Base-by-base conservation (phyloP, 768 basidiomycete genomes). In the Xerocomus spinulosus region DNA sequence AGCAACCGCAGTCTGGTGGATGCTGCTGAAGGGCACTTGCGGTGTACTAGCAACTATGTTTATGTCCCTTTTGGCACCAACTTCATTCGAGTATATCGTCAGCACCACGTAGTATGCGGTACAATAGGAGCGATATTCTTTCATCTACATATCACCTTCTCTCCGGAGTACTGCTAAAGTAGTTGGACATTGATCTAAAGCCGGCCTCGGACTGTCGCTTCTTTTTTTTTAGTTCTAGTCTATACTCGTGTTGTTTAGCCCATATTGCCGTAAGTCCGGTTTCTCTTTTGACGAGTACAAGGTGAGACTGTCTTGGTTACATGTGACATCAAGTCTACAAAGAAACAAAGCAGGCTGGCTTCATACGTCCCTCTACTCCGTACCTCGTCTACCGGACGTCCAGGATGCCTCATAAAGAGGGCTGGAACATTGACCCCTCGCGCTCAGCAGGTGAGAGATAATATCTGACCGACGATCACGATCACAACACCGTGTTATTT, bases 1-100 rank as follows among this genome's bases (percentile, higher is more conserved):
- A 85, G 64, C 83, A 87, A 65, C 83, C 84, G 69, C 75, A 77
- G 60, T 71, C 80, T 5, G 74, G 81, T 46, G 78, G 86, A 36
- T 94, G 92, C 73, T 94, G 92, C 80, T 94, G 70, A 80, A 69
- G 45, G 39, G 34, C 46, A 54, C 43, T 39, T 54, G 42, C 35
- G 54, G 54, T 55, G 44, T 54, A 44, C 39, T 52, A 35, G 59
- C 52, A 28, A 53, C 43, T 20, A 49, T 48, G 33, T 49, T 54
- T 56, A 49, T 48, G 50, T 54, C 40, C 46, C 28, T 25, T 34
- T 53, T 46, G 49, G 48, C 53, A 47, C 42, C 41, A 56, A 36
- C 54, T 46, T 51, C 18, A 43, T 45, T 53, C 43, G 42, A 54
- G 60, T 52, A 51, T 60, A 51, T 66, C 55, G 62, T 54, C 49